Percentiles rank a stretch among this genome's conserved stretches.
phyloP scores from a whole-genome alignment of 306 rosid genomes.

The Ziziphus jujuba region DNA sequence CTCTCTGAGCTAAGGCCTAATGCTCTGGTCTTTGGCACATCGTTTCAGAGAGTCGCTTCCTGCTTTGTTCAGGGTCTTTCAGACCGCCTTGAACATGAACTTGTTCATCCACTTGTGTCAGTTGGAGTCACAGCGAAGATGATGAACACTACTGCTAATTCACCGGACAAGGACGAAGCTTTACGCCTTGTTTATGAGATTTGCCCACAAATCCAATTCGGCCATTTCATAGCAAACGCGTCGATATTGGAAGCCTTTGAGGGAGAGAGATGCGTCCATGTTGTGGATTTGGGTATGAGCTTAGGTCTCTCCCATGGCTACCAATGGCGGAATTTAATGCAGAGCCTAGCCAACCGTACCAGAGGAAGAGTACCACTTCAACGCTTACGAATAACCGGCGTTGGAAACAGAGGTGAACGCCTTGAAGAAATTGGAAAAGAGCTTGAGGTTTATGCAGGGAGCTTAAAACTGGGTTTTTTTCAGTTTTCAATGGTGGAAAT shows the following conservation, averaged over 20 bases:
- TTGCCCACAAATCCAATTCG: conserved; percentile 15
- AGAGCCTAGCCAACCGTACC: conserved; percentile 11
- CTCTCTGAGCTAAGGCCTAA: conserved; percentile 15
- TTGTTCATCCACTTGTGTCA: conserved; percentile 1
- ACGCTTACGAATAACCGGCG: conserved; percentile 10
- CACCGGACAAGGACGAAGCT: conserved; percentile 16
- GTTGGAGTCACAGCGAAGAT: conserved; percentile 4
- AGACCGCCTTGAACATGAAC: conserved; percentile 15
- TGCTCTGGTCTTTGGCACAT: conserved; percentile 16
- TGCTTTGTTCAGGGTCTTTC: conserved; percentile 21
- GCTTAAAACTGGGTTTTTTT: not conserved
- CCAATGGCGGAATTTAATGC: conserved; percentile 16
- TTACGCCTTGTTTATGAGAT: conserved; percentile 18
- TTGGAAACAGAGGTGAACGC: conserved; percentile 6
- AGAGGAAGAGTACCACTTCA: not conserved
- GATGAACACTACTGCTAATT: not conserved
- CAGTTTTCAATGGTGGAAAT: conserved; percentile 1
- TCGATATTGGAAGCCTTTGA: conserved; percentile 27
- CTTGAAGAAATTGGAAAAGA: conserved; percentile 8
- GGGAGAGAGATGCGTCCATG: conserved; percentile 19
- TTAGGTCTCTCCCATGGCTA: conserved; percentile 15
- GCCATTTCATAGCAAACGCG: conserved; percentile 18
- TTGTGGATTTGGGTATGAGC: conserved; percentile 25
- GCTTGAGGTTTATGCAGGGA: conserved; percentile 4
- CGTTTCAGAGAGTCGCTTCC: conserved; percentile 22